Conservation (phyloP, 169 alveolate species). For the Plasmodium coatneyi region DNA sequence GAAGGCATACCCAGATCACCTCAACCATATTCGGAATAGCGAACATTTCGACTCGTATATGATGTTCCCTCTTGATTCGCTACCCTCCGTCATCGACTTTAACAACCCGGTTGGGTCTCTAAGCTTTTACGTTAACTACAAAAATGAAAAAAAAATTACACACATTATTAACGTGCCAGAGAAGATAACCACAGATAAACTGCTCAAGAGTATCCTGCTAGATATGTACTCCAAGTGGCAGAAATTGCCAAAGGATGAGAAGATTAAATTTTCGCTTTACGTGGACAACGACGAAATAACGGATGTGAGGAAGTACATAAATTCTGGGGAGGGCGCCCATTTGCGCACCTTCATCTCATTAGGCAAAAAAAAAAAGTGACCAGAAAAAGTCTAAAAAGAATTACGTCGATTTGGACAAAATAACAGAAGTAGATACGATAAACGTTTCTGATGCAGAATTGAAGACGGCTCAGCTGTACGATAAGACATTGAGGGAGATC, state of each 20-base stretch:
- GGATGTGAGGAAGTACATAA: constrained; percentile 26
- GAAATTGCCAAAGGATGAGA: constrained; percentile 53
- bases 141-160: constrained; percentile 51
- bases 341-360: constrained; percentile 35
- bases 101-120: constrained; percentile 17
- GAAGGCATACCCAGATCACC: constrained; percentile 64
- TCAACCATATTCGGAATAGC: constrained; percentile 26
- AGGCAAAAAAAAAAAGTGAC: background rate
- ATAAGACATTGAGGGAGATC: constrained; percentile 51
- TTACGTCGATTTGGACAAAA: constrained; percentile 30
- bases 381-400: background rate
- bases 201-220: constrained; percentile 32
- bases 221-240: constrained; percentile 57
- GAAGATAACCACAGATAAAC: constrained; percentile 43
- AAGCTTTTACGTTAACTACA: constrained; percentile 57
- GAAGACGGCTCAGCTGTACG: constrained; percentile 26
- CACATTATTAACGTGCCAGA: constrained; percentile 57
- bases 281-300: constrained; percentile 30
- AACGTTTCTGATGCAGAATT: constrained; percentile 19
- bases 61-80: constrained; percentile 12
- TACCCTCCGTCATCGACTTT: constrained; percentile 64
- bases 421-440: constrained; percentile 18
- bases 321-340: constrained; percentile 24
- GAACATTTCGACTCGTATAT: constrained; percentile 18
- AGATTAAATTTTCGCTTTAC: constrained; percentile 35